Percentiles rank a stretch among this genome's conserved stretches.
Conservation (phyloP, 2,329 filamentous ascomycete species). For the Ceratocystis huliohia region DNA sequence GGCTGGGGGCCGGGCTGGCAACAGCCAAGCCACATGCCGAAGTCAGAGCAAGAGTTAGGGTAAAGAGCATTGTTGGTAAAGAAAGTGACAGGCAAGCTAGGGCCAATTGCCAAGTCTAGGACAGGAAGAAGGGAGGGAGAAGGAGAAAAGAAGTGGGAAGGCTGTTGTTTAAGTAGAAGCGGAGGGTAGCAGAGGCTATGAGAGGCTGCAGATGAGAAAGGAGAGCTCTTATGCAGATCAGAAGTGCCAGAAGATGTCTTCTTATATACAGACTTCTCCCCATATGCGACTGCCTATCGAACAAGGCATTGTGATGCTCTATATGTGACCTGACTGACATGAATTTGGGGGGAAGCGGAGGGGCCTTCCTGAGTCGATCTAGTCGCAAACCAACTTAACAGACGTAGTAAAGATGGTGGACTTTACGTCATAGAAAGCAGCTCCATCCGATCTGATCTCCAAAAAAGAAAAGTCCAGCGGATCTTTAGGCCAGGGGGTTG, state of each 20-base stretch:
- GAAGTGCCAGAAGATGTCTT: not conserved
- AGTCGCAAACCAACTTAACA: no score
- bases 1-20: not conserved
- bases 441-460: not conserved
- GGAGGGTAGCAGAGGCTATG: not conserved
- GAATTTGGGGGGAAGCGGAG: not conserved
- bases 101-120: no score
- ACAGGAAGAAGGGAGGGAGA: not conserved
- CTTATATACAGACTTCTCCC: not conserved
- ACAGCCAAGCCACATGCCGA: slow-evolving; percentile 3
- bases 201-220: not conserved
- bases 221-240: not conserved
- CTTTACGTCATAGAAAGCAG: no score
- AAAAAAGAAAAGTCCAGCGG: not conserved
- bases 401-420: no score
- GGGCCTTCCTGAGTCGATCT: no score
- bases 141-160: not conserved
- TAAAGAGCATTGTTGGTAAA: not conserved
- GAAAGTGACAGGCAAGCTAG: no score
- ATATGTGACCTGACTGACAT: not conserved
- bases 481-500: not conserved
- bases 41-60: not conserved
- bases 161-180: not conserved
- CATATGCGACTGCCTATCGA: not conserved
- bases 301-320: not conserved